Evolutionary conservation across 2,329 filamentous ascomycete species (phyloP).

Genomic region (Fusarium sterilihyphosum): DNA sequence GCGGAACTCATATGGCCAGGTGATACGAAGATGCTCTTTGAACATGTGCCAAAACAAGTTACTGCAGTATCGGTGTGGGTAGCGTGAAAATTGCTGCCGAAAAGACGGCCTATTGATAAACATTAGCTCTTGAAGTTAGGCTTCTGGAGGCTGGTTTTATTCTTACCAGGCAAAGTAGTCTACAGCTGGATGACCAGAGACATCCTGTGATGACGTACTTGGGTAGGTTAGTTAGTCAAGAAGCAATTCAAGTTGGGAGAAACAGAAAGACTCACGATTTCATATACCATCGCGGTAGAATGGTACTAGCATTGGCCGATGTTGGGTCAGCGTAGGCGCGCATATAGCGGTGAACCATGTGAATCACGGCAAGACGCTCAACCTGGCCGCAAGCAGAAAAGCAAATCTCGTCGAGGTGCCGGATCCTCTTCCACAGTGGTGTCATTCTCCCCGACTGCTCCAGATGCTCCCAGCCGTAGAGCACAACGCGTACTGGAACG

Average conservation of each 20-base stretch:
- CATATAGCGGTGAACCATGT: background rate
- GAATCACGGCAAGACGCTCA: background rate
- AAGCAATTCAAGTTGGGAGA: too few relatives aligned
- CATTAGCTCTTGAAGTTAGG: background rate
- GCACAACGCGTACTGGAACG: background rate
- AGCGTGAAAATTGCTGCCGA: background rate
- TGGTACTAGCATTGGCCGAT: background rate
- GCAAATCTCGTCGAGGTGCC: background rate
- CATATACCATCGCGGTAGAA: background rate
- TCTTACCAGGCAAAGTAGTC: background rate
- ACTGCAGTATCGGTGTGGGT: background rate
- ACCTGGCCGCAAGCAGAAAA: background rate
- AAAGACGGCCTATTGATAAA: background rate
- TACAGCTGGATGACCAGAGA: background rate
- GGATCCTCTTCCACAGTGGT: background rate
- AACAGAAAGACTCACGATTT: background rate
- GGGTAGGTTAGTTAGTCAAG: background rate
- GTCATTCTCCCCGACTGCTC: background rate
- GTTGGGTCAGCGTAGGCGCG: background rate
- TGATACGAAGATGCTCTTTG: background rate
- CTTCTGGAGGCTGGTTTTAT: too few relatives aligned
- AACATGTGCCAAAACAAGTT: background rate
- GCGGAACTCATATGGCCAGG: background rate
- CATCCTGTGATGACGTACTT: background rate
- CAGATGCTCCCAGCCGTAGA: background rate